Conservation (phyloP, 2,329 filamentous ascomycete species). For the Colletotrichum simmondsii region DNA sequence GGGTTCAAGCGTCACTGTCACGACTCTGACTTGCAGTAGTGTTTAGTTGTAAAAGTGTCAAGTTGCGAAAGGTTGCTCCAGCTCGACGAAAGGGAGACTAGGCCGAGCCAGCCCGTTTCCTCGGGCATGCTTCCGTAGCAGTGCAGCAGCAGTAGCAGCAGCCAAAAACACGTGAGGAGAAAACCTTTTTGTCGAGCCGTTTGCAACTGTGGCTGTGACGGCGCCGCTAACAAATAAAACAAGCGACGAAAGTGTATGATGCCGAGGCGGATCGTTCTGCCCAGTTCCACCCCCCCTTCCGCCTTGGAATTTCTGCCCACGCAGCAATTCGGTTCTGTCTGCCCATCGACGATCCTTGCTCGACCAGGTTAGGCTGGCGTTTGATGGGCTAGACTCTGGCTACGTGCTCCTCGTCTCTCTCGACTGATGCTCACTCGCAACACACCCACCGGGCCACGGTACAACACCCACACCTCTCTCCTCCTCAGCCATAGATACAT, state of each 20-base stretch:
- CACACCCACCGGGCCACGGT: slow-evolving; percentile 7
- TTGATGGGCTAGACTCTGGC: slow-evolving; percentile 29
- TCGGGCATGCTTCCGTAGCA: not conserved
- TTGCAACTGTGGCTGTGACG: slow-evolving; percentile 23
- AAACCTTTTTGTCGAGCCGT: not conserved
- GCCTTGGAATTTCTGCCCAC: slow-evolving; percentile 30
- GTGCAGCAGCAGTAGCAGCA: not conserved
- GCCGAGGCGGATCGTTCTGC: slow-evolving; percentile 29
- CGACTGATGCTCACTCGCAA: slow-evolving; percentile 14
- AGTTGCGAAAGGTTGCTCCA: not conserved
- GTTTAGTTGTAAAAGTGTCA: not conserved
- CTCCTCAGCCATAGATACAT: slow-evolving; percentile 7
- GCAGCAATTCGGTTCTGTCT: slow-evolving; percentile 31
- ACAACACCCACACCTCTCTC: slow-evolving; percentile 4
- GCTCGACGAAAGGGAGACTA: not conserved
- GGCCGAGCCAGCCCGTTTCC: not conserved
- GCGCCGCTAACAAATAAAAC: slow-evolving; percentile 3
- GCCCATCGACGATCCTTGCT: slow-evolving; percentile 25
- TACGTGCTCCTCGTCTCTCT: slow-evolving; percentile 7
- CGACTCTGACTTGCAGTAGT: not conserved
- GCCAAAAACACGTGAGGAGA: slow-evolving; percentile 12
- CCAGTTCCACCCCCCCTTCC: slow-evolving; percentile 27
- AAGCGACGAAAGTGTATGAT: slow-evolving; percentile 12
- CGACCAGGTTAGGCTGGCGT: slow-evolving; percentile 24
- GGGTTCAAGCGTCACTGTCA: not conserved